Base-by-base conservation (phyloP, 345 rosid species). In the Eutrema yunnanense region DNA sequence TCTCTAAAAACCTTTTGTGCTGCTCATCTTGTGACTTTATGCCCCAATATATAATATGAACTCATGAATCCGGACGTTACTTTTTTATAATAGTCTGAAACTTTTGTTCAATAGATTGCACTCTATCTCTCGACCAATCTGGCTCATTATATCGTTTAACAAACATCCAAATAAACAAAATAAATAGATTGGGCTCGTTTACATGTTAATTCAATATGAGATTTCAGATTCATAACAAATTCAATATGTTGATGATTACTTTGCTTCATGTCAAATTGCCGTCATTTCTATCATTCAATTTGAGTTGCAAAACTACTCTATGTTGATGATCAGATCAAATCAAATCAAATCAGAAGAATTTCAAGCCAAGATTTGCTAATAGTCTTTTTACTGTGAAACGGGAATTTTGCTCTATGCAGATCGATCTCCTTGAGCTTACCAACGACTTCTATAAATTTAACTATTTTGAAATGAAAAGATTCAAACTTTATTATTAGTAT, bases 201-300 rank as follows among this genome's bases (percentile, higher is more conserved):
- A 30, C 4, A 30, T 30, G 32, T 30, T 30, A 30, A 30, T 3
- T 4, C 4, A 30, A 30, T 3, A 32, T 32, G 34, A 32, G 34
- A 32, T 32, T 32, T 32, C 34, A 32, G 6, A 32, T 32, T 32
- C 34, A 32, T 32, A 32, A 32, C 34, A 5, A 32, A 22, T 22
- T 22, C 26, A 22, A 22, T 22, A 22, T 22, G 4, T 3, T 30
- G 36, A 33, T 36, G 36, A 33, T 36, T 36, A 36, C 6, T 36
- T 36, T 36, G 8, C 38, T 36, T 29, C 38, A 36, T 3, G 42
- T 88, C 86, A 51, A 79, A 82, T 8, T 86, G 90, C 48, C 88
- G 93, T 33, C 81, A 78, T 54, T 86, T 85, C 66, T 85, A 85
- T 81, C 92, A 86, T 67, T 87, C 86, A 44, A 62, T 44, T 50